Evolutionary conservation across 2,329 filamentous ascomycete species (phyloP), one percentile per base, ranked within the genome.

Genomic region (Colletotrichum graminicola): DNA sequence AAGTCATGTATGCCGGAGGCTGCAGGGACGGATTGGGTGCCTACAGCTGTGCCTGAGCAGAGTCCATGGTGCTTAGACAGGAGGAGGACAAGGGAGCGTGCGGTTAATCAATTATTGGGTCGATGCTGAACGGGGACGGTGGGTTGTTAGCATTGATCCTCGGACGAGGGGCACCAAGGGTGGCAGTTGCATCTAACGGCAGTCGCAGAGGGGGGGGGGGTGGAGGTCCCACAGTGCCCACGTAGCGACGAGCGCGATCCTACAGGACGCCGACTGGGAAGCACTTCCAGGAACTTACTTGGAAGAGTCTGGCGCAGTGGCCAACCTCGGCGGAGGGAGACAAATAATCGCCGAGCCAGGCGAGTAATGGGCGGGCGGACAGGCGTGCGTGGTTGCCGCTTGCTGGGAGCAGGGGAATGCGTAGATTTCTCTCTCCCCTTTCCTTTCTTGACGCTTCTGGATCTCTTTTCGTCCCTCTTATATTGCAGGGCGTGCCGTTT

Each of bases 31-130:
- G 73, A 71, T 74, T 75, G 74, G 75, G 76, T 76, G 75, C 86
- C 80, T 86, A 89, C 87, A 87, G 78, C 76, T 87, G 84, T 77
- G 83, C 80, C 76, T 88, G 85, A 77, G 79, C 83, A 73, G 85
- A 81, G 77, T 87, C 84, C 86, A 88, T 88, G 81, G 78, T 80
- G 80, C 78, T 76, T 76, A 76, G 74, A 76, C 75, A 75, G 75
- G 18, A 56, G 11, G 34, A 56, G 69, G 60, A 73, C 74, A 76
- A 80, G 75, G 76, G 78, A 81, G 76, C 76, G 78, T 79, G 78
- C 72, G 73, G 75, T 79, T 78, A 78, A 79, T 79, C 77, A 80
- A 80, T 79, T 79, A 79, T 77, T 72, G 75, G 76, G 75, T 74
- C 77, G 78, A 79, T 79, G 77, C 81, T 83, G 76, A 72, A 75